A percentile compares a stretch with the other conserved stretches of the same genome.
These are phyloP conservation scores for Breviolum minutum DNA, from an alignment of 73 alveolate genomes.

Conservation along the genomic window DNA sequence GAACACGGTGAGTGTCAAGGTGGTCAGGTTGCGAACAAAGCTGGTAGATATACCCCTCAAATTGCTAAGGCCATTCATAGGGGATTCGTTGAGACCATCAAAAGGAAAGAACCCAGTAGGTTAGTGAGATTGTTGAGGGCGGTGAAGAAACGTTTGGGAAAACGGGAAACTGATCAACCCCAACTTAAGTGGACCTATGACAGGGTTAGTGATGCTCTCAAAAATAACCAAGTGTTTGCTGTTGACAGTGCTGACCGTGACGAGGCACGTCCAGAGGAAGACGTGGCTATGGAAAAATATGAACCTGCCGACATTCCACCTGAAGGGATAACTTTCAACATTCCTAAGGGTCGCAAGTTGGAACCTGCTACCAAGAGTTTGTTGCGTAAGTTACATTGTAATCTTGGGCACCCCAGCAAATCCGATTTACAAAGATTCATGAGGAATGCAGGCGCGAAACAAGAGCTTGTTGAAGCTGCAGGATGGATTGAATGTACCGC, in stretches of 20 bases:
- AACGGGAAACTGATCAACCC: neutral
- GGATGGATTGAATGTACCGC: neutral
- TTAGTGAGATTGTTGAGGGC: neutral
- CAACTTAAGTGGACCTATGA: neutral
- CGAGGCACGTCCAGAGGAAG: neutral
- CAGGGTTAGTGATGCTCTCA: neutral
- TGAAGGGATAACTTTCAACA: neutral
- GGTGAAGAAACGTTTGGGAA: neutral
- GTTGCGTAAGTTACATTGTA: neutral
- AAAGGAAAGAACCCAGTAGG: neutral
- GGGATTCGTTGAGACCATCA: neutral
- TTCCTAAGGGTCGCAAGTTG: neutral
- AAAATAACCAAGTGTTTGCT: neutral
- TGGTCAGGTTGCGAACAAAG: neutral
- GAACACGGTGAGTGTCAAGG: neutral
- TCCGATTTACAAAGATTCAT: neutral
- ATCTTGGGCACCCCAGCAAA: neutral
- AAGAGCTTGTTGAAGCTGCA: neutral
- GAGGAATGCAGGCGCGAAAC: neutral
- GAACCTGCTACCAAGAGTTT: neutral
- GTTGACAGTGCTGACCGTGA: neutral
- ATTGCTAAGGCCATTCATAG: neutral
- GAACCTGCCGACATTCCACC: neutral
- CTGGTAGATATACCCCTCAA: neutral
- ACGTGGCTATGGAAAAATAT: neutral